Base-by-base conservation (phyloP, 768 basidiomycete species). In the Trametes maxima region DNA sequence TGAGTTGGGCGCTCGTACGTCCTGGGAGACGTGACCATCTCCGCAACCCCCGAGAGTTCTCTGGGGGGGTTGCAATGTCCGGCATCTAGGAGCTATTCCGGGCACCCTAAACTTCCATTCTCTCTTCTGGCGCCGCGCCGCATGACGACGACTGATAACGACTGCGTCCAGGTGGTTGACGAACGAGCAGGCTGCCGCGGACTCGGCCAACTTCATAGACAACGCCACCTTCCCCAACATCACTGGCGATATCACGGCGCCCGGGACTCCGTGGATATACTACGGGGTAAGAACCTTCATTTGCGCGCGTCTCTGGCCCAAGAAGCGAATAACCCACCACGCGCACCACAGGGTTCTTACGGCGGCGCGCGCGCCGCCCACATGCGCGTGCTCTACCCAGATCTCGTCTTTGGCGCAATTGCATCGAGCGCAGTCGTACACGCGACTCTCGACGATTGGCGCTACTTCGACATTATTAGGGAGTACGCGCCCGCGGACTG, bases 291-390 rank as follows among this genome's bases (percentile, higher is more conserved):
- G 84, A 65, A 62, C 53, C 51, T 39, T 16, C 48, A 7, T 8
- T 33, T 35, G 40, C n/a, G 42, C 36, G 21, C 25, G 35, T 42
- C 28, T 39, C 6, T 46, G 16, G 8, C 12, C 21, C 16, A 22
- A 8, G 22, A 28, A 46, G 17, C 37, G 36, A 42, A 53, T 51
- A 48, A 62, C 54, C 35, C 48, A 39, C 46, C 28, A 55, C 54
- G 35, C 37, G 40, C 5, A 21, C 21, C 54, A n/a, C 65, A 90
- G 89, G 90, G 91, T 17, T 94, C 92, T 0, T 96, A 96, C 67
- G 95, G 94, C 16, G 96, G 96, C 62, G 94, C 95, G 16, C 88
- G 95, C 17, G 88, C 95, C 0, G 96, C 95, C 0, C 92, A 95
- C 68, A 94, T 97, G 89, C 86, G 85, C 52, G 77, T 93, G 35